These are phyloP conservation scores for Dryas alaskensis DNA, from an alignment of 306 rosid genomes.

Conservation along the genomic window DNA sequence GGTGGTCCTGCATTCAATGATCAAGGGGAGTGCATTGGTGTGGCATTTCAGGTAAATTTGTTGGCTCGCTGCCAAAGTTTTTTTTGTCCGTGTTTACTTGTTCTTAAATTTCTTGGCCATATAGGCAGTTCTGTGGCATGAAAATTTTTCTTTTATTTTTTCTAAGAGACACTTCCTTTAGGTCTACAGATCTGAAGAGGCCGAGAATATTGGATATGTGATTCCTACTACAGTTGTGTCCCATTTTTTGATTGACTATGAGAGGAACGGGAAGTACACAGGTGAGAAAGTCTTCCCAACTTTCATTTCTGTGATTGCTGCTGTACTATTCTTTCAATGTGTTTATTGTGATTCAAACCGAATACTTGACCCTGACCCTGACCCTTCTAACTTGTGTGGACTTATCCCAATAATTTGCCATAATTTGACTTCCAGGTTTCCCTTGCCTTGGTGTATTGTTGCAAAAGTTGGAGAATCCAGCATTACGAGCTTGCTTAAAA, in stretches of 20 bases:
- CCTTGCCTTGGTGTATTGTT: conserved; percentile 92
- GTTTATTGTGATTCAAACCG: conserved; percentile 12
- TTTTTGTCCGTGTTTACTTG: not conserved
- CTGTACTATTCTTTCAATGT: not conserved
- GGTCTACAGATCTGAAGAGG: conserved; percentile 98
- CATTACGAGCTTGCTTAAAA: conserved; percentile 72
- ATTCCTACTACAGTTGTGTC: conserved; percentile 95
- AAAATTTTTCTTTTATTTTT: conserved; percentile 17
- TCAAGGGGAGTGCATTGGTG: conserved; percentile 97
- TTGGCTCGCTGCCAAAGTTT: conserved; percentile 29
- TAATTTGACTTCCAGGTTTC: conserved; percentile 56
- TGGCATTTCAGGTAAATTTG: conserved; percentile 97
- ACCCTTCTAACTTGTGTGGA: conserved; percentile 14
- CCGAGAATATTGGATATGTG: conserved; percentile 98
- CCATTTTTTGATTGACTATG: conserved; percentile 89
- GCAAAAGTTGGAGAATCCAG: conserved; percentile 98
- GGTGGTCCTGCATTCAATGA: conserved; percentile 99
- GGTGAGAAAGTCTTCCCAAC: conserved; percentile 53
- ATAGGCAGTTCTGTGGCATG: not conserved
- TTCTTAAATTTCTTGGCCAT: conserved; percentile 22
- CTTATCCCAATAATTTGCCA: conserved; percentile 8
- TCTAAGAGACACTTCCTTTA: conserved; percentile 60
- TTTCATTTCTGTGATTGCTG: conserved; percentile 6
- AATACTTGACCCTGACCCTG: conserved; percentile 16
- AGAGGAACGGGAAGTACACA: conserved; percentile 82